Base-by-base conservation (phyloP, 345 rosid species). In the Acer yangbiense region DNA sequence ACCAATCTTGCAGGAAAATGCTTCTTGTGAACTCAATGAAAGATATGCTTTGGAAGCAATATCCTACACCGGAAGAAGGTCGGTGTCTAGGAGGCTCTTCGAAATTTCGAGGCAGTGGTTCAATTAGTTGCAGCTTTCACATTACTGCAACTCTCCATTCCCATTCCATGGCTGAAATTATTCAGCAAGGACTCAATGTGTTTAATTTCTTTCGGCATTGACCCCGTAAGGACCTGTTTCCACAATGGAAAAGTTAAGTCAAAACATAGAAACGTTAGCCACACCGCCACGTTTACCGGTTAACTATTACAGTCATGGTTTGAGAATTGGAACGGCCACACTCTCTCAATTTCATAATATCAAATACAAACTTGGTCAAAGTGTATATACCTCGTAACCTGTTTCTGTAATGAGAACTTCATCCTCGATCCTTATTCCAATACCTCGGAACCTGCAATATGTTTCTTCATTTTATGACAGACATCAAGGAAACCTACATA, bases 341-440 rank as follows among this genome's bases (percentile, higher is more conserved):
- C 48, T 27, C 64, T 69, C n/a, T 1, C 29, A 68, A 18, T 4
- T 16, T 57, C 39, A 43, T 21, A 54, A 17, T 17, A 25, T 7
- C 16, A 23, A 44, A 20, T 20, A 10, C 43, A 50, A 72, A 72
- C 55, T 25, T 17, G 32, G 4, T 52, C 67, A 21, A 68, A 29
- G 17, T 81, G 61, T 65, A 72, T 83, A 90, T 83, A 92, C 97
- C 95, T 94, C 99, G 63, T 85, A 74, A 73, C 98, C 98, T 13
- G 92, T 88, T 80, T 92, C 98, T 5, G 99, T 96, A 75, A 96
- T 94, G 67, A 94, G 89, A 82, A 94, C 97, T 9, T 96, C 99
- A 83, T 96, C 99, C 81, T 96, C 99, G 10, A 94, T 94, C 90
- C 99, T 88, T 85, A 96, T 87, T 41, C 99, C 99, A 16, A 83